Evolutionary conservation across 164 flowering plant species (phyloP).

Genomic region (Annona cherimola): DNA sequence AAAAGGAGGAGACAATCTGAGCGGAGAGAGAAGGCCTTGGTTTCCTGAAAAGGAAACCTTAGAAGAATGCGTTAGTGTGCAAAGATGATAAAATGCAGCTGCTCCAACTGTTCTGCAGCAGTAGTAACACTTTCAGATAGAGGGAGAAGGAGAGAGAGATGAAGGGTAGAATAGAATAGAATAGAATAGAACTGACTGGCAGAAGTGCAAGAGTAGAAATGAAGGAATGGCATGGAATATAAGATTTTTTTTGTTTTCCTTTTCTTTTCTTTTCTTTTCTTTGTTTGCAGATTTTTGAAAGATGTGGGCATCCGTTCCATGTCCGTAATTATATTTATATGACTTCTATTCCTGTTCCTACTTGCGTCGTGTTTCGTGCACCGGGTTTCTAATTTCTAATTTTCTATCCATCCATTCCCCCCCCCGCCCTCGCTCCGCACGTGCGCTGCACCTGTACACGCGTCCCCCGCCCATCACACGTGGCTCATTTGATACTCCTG

Average conservation of each 20-base stretch:
- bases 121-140: conserved; percentile 13
- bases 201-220: too few species aligned
- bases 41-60: conserved; percentile 19
- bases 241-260: background rate
- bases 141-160: conserved; percentile 7
- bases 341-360: background rate
- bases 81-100: conserved; percentile 8
- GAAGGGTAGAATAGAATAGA: background rate
- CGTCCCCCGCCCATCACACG: background rate
- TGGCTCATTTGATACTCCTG: background rate
- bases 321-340: background rate
- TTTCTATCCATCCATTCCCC: too few species aligned
- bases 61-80: conserved; percentile 17
- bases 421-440: background rate
- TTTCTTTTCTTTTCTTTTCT: background rate
- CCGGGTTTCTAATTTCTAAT: too few species aligned
- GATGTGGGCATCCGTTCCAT: background rate
- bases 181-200: background rate
- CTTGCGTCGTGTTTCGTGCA: background rate
- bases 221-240: background rate
- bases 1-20: conserved; percentile 9
- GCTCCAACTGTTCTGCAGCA: conserved; percentile 2
- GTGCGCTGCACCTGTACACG: background rate
- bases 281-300: background rate
- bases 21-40: conserved; percentile 13